phyloP scores from a whole-genome alignment of 768 basidiomycete species.

The Suillus ampliporus region DNA sequence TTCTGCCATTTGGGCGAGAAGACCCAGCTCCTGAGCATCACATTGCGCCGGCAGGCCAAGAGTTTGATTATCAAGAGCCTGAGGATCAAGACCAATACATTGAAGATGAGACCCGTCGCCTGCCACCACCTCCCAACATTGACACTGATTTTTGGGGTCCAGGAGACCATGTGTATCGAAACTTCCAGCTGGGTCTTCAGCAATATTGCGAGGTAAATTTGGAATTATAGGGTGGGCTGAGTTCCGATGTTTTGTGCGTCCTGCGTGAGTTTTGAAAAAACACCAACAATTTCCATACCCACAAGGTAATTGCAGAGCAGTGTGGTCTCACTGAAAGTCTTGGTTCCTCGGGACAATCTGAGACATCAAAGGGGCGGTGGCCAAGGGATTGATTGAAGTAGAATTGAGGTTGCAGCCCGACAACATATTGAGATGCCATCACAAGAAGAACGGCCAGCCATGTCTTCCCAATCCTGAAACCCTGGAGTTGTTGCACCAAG shows the following conservation, averaged over 20 bases:
- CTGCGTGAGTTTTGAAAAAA: not conserved
- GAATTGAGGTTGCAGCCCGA: not conserved
- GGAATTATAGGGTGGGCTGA: not conserved
- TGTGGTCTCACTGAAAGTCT: not conserved
- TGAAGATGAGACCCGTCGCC: not conserved
- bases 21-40: not conserved
- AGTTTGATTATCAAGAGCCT: not conserved
- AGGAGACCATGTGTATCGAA: not conserved
- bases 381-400: no score
- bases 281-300: not conserved
- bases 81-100: not conserved
- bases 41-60: not conserved
- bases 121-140: not conserved
- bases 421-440: not conserved
- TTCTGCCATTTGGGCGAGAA: not conserved
- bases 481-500: not conserved
- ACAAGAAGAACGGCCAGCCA: not conserved
- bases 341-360: not conserved
- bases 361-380: no score
- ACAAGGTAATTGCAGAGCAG: not conserved
- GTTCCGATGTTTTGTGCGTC: not conserved
- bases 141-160: slow-evolving; percentile 1
- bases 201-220: not conserved
- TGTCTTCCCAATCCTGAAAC: not conserved
- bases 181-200: not conserved